phyloP scores from a whole-genome alignment of 108 stramenopile species.

The Pseudonitzschia multiseries region DNA sequence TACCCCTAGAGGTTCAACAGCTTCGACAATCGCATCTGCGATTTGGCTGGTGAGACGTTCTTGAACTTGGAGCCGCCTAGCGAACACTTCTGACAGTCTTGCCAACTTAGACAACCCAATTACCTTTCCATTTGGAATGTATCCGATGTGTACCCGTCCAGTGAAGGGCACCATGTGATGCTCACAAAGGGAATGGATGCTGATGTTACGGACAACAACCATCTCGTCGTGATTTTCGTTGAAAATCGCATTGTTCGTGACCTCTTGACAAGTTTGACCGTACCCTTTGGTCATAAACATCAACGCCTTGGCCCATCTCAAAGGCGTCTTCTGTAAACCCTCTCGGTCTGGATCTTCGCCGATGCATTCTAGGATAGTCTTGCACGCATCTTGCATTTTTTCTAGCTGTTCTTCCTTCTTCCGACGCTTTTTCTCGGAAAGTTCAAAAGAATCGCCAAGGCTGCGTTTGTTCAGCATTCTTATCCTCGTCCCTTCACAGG shows the following conservation, averaged over 20 bases:
- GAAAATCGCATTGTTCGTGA: constrained; percentile 93
- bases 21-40: constrained; percentile 92
- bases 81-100: constrained; percentile 91
- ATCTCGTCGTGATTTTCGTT: constrained; percentile 92
- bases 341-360: constrained; percentile 96
- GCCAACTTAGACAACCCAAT: constrained; percentile 94
- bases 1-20: constrained; percentile 92
- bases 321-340: constrained; percentile 90
- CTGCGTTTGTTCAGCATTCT: constrained; percentile 30
- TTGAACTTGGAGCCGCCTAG: constrained; percentile 96
- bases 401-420: constrained; percentile 32
- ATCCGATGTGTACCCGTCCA: constrained; percentile 95
- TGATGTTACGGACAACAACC: constrained; percentile 97
- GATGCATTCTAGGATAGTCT: constrained; percentile 92
- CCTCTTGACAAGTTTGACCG: constrained; percentile 58
- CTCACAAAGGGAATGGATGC: constrained; percentile 95
- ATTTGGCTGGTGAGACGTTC: constrained; percentile 96
- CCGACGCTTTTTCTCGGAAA: constrained; percentile 12
- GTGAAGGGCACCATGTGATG: constrained; percentile 99
- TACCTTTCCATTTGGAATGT: constrained; percentile 95
- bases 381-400: constrained; percentile 84
- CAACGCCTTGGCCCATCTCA: constrained; percentile 94
- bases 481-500: constrained; percentile 45
- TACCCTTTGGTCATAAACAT: constrained; percentile 94
- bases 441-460: constrained; percentile 12